Evolutionary conservation across 228 moss, liverwort and hornwort species (phyloP), one percentile per base, ranked within the genome.

Genomic region (Sphagnum magellanicum): DNA sequence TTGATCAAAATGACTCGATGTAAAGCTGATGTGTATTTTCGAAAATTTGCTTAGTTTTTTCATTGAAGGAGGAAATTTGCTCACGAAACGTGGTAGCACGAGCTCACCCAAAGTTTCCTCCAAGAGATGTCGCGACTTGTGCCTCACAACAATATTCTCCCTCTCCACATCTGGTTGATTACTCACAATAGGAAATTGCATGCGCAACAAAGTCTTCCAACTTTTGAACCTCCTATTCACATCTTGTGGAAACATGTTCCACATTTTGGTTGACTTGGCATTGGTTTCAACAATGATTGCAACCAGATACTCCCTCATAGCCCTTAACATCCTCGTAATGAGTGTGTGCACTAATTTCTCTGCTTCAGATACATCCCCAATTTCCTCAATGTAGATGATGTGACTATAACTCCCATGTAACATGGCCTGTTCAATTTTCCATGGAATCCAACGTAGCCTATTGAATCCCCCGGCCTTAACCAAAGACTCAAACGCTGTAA

Each of bases 41-140:
- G 1, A 32, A 32, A 32, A 32, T 32, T 3, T 0, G 32, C 1
- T 1, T 32, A 0, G 0, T 32, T 32, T 0, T 1, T 32, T 32
- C 32, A 3, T 32, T 32, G 32, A 32, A 32, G 16, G 49, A 15
- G 1, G 5, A 0, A 5, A 0, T 4, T 66, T 50, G 66, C 49
- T 4, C 4, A 10, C 1, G 32, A 32, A 32, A 32, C 32, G 3
- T 32, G 32, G 32, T 32, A 32, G 3, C 32, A 32, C 32, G 3
- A 32, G 32, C 3, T 32, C 32, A 32, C 32, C 32, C 50, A 52
- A 52, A 13, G 5, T 8, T 5, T 66, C 50, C 12, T 66, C 49
- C 50, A 66, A 8, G 17, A 8, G 4, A 12, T 6, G 15, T 4
- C 17, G 50, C 0, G 66, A 66, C 12, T 16, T n/a, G 14, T 52